Evolutionary conservation across 2,329 filamentous ascomycete genomes (phyloP).

Genomic region (Fusarium heterosporum): DNA sequence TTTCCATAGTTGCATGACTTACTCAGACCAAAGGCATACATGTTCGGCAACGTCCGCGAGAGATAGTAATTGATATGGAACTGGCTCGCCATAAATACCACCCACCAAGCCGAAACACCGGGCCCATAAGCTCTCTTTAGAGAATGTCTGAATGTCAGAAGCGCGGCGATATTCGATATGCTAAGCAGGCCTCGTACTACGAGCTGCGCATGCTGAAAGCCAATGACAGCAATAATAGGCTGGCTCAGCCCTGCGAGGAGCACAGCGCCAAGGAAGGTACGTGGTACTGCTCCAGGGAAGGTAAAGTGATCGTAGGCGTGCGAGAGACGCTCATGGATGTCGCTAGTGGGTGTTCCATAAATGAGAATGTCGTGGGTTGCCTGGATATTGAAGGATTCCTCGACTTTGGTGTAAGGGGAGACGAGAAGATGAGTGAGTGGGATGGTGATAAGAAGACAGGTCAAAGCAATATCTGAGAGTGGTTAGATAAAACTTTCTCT

Average conservation of each 20-base stretch:
- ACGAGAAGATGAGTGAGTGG: slow-evolving; percentile 76
- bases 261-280: slow-evolving; percentile 87
- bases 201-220: slow-evolving; percentile 67
- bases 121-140: slow-evolving; percentile 76
- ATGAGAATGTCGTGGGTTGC: slow-evolving; percentile 89
- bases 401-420: slow-evolving; percentile 95
- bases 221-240: slow-evolving; percentile 70
- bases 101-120: slow-evolving; percentile 80
- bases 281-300: slow-evolving; percentile 91
- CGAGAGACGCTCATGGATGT: slow-evolving; percentile 66
- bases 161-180: slow-evolving; percentile 75
- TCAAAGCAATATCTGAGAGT: slow-evolving; percentile 42
- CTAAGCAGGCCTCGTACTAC: slow-evolving; percentile 83
- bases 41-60: slow-evolving; percentile 91
- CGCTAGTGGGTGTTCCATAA: slow-evolving; percentile 78
- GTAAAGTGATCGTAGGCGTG: slow-evolving; percentile 86
- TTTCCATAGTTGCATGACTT: slow-evolving; percentile 53
- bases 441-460: slow-evolving; percentile 61
- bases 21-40: slow-evolving; percentile 93
- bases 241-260: slow-evolving; percentile 78
- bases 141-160: slow-evolving; percentile 73
- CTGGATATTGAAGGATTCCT: slow-evolving; percentile 98
- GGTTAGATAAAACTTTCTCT: background rate
- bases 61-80: slow-evolving; percentile 96
- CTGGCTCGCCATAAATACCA: slow-evolving; percentile 81